A percentile compares a stretch with the other conserved stretches of the same genome.
phyloP scores from a whole-genome alignment of 805 yeast species.

The Suhomyces prunicola region DNA sequence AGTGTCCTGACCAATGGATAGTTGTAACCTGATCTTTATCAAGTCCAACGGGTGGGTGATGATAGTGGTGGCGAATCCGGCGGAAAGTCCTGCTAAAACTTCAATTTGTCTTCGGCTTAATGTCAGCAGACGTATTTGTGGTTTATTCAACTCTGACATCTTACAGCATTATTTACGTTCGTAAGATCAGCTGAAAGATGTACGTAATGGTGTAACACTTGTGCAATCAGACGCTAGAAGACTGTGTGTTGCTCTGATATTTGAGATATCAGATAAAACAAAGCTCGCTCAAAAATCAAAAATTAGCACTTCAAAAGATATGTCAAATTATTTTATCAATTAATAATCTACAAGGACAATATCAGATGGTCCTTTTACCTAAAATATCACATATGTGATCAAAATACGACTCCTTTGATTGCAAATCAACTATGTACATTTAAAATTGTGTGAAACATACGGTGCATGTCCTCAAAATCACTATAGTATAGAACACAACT shows the following conservation, averaged over 20 bases:
- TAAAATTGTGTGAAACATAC: not conserved
- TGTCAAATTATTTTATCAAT: not conserved
- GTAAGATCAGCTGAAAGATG: not conserved
- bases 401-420: not conserved
- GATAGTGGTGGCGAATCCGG: conserved; percentile 78
- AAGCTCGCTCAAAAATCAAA: not conserved
- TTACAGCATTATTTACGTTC: not conserved
- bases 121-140: not conserved
- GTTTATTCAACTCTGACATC: not conserved
- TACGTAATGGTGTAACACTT: not conserved
- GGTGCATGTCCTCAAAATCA: not conserved
- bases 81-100: conserved; percentile 66
- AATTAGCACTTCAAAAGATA: not conserved
- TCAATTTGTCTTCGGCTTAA: conserved; percentile 43
- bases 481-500: not conserved
- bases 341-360: not conserved
- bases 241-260: not conserved
- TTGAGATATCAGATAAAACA: not conserved
- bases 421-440: not conserved
- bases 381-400: not conserved
- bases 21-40: conserved; percentile 77
- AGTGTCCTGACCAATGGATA: conserved; percentile 23
- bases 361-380: not conserved
- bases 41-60: conserved; percentile 89
- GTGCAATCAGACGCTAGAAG: not conserved